phyloP scores from a whole-genome alignment of 1,139 yeast species.

The Wickerhamiella infanticola region DNA sequence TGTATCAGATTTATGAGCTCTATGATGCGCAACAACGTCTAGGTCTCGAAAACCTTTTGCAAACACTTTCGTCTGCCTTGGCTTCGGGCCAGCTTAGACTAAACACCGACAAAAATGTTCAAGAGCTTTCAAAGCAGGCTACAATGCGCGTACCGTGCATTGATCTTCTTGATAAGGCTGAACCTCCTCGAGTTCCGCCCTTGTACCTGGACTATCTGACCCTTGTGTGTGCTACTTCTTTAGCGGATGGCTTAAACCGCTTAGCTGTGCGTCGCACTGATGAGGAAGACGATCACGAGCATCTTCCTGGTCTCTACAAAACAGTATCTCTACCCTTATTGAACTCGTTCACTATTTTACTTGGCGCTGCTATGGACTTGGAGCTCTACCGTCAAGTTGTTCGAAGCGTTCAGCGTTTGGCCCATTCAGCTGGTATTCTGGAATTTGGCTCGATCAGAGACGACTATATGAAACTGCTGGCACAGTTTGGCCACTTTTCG shows the following conservation, averaged over 20 bases:
- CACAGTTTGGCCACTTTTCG: constrained; percentile 22
- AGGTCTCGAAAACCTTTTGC: constrained; percentile 43
- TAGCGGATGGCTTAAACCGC: constrained; percentile 56
- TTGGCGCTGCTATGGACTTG: constrained; percentile 52
- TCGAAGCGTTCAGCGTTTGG: constrained; percentile 59
- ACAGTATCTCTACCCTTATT: constrained; percentile 11
- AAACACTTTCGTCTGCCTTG: constrained; percentile 39
- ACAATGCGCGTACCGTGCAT: constrained; percentile 39
- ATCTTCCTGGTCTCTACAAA: constrained; percentile 25
- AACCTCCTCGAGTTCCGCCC: constrained; percentile 47
- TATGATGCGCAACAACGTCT: constrained; percentile 39
- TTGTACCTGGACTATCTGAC: constrained; percentile 50
- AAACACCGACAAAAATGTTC: background rate
- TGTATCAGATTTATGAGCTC: constrained; percentile 38
- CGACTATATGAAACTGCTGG: constrained; percentile 41
- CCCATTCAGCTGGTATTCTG: constrained; percentile 73
- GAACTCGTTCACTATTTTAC: constrained; percentile 31
- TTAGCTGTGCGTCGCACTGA: constrained; percentile 24
- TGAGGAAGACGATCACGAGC: constrained; percentile 26
- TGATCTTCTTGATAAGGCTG: constrained; percentile 64
- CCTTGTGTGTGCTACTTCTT: constrained; percentile 35
- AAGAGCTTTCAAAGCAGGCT: background rate
- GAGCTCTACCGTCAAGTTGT: constrained; percentile 48
- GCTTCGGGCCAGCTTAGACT: background rate
- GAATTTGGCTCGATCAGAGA: constrained; percentile 42